These are phyloP conservation scores for Colletotrichum brevisporum DNA, from an alignment of 2,329 filamentous ascomycete species.

Conservation along the genomic window DNA sequence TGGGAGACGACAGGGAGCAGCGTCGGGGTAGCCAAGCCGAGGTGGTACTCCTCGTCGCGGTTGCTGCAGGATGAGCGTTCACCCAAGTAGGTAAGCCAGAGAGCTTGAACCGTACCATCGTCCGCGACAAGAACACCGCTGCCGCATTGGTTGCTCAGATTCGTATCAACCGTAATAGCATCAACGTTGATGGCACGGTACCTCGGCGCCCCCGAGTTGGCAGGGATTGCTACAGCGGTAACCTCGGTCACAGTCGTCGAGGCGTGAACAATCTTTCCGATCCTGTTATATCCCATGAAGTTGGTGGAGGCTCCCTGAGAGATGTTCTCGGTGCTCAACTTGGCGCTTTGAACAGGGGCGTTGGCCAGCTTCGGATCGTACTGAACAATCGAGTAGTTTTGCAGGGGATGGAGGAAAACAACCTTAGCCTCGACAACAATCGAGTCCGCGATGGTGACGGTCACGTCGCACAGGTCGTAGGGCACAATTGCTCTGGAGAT, in stretches of 20 bases:
- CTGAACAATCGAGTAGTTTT: constrained; percentile 96
- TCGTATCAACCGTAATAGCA: constrained; percentile 96
- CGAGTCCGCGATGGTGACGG: constrained; percentile 95
- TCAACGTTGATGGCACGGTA: constrained; percentile 97
- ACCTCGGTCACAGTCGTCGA: constrained; percentile 97
- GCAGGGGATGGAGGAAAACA: constrained; percentile 94
- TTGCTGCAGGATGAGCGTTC: constrained; percentile 84
- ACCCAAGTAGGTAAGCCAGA: constrained; percentile 97
- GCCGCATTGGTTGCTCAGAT: constrained; percentile 89
- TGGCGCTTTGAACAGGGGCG: constrained; percentile 91
- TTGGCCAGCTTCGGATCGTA: constrained; percentile 96
- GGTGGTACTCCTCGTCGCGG: constrained; percentile 96
- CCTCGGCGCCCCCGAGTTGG: constrained; percentile 89
- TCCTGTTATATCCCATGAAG: constrained; percentile 98
- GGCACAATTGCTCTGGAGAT: constrained; percentile 95
- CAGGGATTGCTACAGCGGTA: constrained; percentile 95
- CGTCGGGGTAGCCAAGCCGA: constrained; percentile 90
- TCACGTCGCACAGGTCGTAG: constrained; percentile 97
- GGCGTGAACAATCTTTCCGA: constrained; percentile 91
- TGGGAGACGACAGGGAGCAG: constrained; percentile 90
- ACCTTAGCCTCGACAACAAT: constrained; percentile 96
- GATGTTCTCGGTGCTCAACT: constrained; percentile 83
- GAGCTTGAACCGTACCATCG: constrained; percentile 91
- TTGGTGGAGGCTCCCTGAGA: constrained; percentile 95
- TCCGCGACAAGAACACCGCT: constrained; percentile 92